Base-by-base conservation (phyloP, 2,329 filamentous ascomycete species). In the Leptographium procerum region DNA sequence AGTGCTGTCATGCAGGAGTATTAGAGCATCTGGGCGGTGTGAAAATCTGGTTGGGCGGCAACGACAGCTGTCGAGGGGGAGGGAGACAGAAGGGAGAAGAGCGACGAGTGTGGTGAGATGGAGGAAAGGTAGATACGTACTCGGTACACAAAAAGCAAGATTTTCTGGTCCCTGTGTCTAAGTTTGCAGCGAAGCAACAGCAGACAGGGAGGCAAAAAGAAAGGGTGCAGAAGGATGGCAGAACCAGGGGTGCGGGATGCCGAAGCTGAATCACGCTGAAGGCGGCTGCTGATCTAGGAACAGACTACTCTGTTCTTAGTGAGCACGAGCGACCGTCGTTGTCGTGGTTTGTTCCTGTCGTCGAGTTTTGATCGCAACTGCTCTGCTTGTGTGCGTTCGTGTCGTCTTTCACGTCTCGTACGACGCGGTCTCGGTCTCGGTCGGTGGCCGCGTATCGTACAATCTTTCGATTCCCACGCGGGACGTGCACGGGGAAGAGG, bases 231-330 rank as follows among this genome's bases (percentile, higher is more conserved):
- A 24, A 26, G 22, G 45, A 11, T 11, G 22, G 9, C 40, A 55
- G 43, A 55, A 13, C 19, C 19, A 36, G 36, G 13, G 19, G 13
- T 28, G 31, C 22, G 29, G 22, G 31, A 26, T 28, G 26, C 24
- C 14, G 55, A 33, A 26, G 47, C 34, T 22, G 19, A 28, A 54
- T 29, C 31, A 48, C 40, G 56, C 47, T 57, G 55, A 47, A 51
- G 55, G 22, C n/a, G 55, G 45, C 48, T 57, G 56, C 40, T 53
- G 56, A 31, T 54, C 56, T 54, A 14, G 56, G n/a, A 47, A 22
- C 56, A 36, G 31, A 31, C 40, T 53, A 40, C 28, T 50, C 47
- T 24, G 47, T 50, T 26, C 22, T 50, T 29, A 28, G 45, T 19
- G 19, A 52, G 29, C 19, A 19, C 14, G 50, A 33, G 50, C 24